These are phyloP conservation scores for Mycena crocata DNA, from an alignment of 768 basidiomycete genomes.

Conservation along the genomic window DNA sequence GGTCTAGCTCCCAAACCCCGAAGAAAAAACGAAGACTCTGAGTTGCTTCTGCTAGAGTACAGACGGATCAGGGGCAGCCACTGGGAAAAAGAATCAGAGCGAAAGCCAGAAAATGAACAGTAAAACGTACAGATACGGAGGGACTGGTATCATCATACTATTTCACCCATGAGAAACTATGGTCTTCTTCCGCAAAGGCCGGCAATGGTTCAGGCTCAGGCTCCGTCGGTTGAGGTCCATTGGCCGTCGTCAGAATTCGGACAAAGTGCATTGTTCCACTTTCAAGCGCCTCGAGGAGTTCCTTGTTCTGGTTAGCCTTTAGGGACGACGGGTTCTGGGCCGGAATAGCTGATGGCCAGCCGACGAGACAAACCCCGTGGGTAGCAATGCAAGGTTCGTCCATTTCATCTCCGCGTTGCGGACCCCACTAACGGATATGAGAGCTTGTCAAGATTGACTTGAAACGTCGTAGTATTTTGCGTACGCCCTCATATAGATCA, in stretches of 20 bases:
- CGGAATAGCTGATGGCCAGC: conserved; percentile 73
- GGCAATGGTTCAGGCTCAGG: conserved; percentile 28
- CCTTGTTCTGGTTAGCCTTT: conserved; percentile 65
- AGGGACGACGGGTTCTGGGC: conserved; percentile 71
- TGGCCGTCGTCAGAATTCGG: conserved; percentile 42
- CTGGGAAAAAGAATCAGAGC: not conserved
- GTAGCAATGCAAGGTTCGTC: conserved; percentile 70
- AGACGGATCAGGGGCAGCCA: not conserved
- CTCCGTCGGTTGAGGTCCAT: conserved; percentile 50
- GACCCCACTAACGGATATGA: conserved; percentile 62
- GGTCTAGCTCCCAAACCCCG: conserved; percentile 16
- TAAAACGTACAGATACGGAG: conserved; percentile 1
- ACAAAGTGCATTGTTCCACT: conserved; percentile 63
- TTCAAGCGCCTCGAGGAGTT: conserved; percentile 60
- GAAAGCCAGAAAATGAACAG: not conserved
- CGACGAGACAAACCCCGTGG: conserved; percentile 70
- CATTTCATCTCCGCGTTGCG: conserved; percentile 83
- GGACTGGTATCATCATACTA: conserved; percentile 25
- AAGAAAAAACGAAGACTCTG: conserved; percentile 4
- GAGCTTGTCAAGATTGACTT: conserved; percentile 22
- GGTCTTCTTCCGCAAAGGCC: conserved; percentile 18
- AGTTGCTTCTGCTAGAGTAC: not conserved
- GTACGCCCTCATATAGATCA: conserved; percentile 66
- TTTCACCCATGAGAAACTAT: conserved; percentile 30
- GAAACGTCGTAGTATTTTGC: conserved; percentile 53